Evolutionary conservation across 2,329 filamentous ascomycete species (phyloP), one percentile per base, ranked within the genome.

Genomic region (Drechslerella coelobrocha): DNA sequence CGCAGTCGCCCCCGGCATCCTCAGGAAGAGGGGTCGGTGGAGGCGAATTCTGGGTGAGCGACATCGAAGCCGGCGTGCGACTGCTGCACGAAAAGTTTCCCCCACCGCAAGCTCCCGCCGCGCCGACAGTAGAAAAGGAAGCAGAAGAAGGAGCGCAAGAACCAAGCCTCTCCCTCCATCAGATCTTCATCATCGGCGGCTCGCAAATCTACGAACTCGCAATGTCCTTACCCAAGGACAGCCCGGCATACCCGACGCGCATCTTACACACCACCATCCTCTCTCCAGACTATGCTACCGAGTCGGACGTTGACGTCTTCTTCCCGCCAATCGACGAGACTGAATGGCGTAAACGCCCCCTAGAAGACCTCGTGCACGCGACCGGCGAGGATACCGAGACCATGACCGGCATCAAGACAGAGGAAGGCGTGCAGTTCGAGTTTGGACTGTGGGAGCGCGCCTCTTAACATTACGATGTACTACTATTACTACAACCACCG

Each of bases 111-210:
- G 24, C 47, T 6, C 5, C 37, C 31, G 5, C 21, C 31, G 19
- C 19, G 23, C n/a, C 21, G 2, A 24, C 21, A 4, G 62, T 81
- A 53, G 87, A 87, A 2, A 74, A 90, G 43, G 76, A 76, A 51
- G 76, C 75, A 26, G 77, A 83, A 51, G 77, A 78, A 56, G 55
- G 54, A 26, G 53, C 73, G 63, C 74, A 52, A 62, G 27, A 31
- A 12, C 5, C 37, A 6, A 12, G 41, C 72, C 50, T 75, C 73
- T 45, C 76, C 72, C 10, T 87, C 31, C 84, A 83, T 7, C 84
- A 85, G 75, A 83, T 91, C 2, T 97, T 92, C 79, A 85, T 97
- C 45, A 97, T 99, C 76, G 94, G 94, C 23, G 94, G 94, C 2
- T 89, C 87, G 61, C 89, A 92, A 80, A 88, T 97, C 73, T 99